Conservation (phyloP, 2,329 filamentous ascomycete genomes). For the Periglandula ipomoeae region DNA sequence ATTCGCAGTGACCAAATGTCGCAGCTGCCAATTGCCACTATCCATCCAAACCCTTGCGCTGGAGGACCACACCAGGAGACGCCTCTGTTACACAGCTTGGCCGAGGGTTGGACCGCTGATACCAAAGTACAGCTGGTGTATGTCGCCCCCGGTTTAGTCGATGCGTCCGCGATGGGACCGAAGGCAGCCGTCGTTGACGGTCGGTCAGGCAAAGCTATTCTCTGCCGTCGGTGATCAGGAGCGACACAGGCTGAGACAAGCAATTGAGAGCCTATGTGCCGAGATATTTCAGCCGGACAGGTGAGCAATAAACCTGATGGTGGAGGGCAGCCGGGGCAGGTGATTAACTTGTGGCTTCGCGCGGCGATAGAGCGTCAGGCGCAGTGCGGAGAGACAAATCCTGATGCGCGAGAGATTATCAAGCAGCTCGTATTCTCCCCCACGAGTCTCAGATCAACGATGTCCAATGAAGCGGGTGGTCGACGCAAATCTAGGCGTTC, state of each 20-base stretch:
- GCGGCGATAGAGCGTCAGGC: slow-evolving; percentile 14
- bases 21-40: slow-evolving; percentile 3
- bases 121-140: slow-evolving; percentile 21
- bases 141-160: slow-evolving; percentile 15
- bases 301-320: background rate
- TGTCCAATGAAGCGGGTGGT: slow-evolving; percentile 17
- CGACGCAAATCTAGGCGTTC: slow-evolving; percentile 12
- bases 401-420: background rate
- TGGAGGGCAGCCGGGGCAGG: slow-evolving; percentile 6
- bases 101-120: slow-evolving; percentile 17
- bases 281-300: slow-evolving; percentile 1
- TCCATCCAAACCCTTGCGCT: slow-evolving; percentile 20
- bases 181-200: background rate
- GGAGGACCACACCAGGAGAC: slow-evolving; percentile 23
- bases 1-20: slow-evolving; percentile 6
- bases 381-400: slow-evolving; percentile 13
- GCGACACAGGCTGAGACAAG: slow-evolving; percentile 4
- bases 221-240: background rate
- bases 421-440: slow-evolving; percentile 23
- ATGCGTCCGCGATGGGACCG: background rate
- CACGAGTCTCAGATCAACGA: slow-evolving; percentile 8
- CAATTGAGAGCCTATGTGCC: background rate
- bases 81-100: slow-evolving; percentile 22
- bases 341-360: slow-evolving; percentile 16
- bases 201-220: slow-evolving; percentile 1